Evolutionary conservation across 2,329 filamentous ascomycete genomes (phyloP).

Genomic region (Fusarium sp.): DNA sequence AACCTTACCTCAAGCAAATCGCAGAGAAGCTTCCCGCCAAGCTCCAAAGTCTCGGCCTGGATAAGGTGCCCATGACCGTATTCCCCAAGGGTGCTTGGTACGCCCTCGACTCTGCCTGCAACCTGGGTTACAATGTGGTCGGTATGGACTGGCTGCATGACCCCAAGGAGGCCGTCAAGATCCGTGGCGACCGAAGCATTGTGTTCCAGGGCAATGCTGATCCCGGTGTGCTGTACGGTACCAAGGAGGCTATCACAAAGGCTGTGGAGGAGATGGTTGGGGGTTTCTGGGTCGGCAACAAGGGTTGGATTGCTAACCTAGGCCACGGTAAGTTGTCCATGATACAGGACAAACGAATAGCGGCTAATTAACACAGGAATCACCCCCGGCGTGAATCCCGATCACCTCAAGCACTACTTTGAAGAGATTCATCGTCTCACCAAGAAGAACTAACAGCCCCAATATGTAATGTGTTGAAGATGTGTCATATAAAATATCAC

Average conservation of each 20-base stretch:
- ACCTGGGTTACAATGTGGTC: constrained; percentile 92
- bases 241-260: constrained; percentile 81
- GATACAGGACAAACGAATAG: background rate
- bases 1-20: constrained; percentile 89
- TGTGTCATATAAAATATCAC: constrained; percentile 14
- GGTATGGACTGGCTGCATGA: constrained; percentile 96
- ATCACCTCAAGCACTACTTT: constrained; percentile 94
- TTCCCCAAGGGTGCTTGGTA: constrained; percentile 99
- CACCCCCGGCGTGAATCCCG: constrained; percentile 93
- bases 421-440: constrained; percentile 86
- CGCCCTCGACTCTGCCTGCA: constrained; percentile 86
- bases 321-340: constrained; percentile 79
- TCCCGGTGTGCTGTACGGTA: constrained; percentile 91
- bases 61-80: constrained; percentile 93
- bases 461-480: background rate
- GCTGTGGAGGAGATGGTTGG: constrained; percentile 88
- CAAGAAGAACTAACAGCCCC: constrained; percentile 55
- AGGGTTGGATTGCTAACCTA: constrained; percentile 97
- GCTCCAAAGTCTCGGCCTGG: constrained; percentile 79
- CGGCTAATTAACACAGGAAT: constrained; percentile 71
- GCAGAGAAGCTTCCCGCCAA: constrained; percentile 81
- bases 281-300: constrained; percentile 83
- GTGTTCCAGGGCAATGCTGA: constrained; percentile 96
- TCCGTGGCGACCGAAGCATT: constrained; percentile 79
- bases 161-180: constrained; percentile 83